A percentile compares a stretch with the other conserved stretches of the same genome.
Conservation (phyloP, 2,329 filamentous ascomycete genomes). For the Aspergillus japonicus region DNA sequence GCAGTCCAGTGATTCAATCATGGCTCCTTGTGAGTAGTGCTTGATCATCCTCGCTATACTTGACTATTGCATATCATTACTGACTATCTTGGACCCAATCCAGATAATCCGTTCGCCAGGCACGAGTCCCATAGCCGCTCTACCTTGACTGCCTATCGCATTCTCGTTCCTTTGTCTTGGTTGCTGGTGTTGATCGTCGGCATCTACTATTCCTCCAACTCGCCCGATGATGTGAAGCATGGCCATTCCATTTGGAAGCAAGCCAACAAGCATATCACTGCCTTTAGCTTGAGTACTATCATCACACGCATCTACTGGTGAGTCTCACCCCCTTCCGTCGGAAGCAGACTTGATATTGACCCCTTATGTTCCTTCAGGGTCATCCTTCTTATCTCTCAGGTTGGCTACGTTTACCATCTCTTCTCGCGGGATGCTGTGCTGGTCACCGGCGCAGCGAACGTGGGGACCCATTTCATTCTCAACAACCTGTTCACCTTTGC, state of each 20-base stretch:
- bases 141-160: slow-evolving; percentile 70
- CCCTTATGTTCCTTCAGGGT: slow-evolving; percentile 51
- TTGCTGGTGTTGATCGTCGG: slow-evolving; percentile 68
- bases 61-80: not conserved
- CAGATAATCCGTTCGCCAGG: slow-evolving; percentile 68
- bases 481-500: slow-evolving; percentile 81
- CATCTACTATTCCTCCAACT: slow-evolving; percentile 70
- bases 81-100: not conserved
- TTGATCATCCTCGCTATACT: too few relatives aligned
- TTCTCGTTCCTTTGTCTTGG: slow-evolving; percentile 73
- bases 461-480: slow-evolving; percentile 80
- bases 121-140: slow-evolving; percentile 63
- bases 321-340: slow-evolving; percentile 18
- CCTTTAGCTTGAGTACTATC: slow-evolving; percentile 70
- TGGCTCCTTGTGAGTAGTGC: slow-evolving; percentile 15
- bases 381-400: slow-evolving; percentile 70
- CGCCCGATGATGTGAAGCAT: slow-evolving; percentile 61
- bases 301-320: slow-evolving; percentile 74
- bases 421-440: slow-evolving; percentile 65
- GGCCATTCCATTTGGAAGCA: slow-evolving; percentile 72
- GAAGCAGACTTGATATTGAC: not conserved
- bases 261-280: slow-evolving; percentile 65
- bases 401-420: slow-evolving; percentile 72
- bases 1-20: not conserved
- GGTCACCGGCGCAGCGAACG: slow-evolving; percentile 69